Base-by-base conservation (phyloP, 805 yeast genomes). In the Hanseniaspora lachancei region DNA sequence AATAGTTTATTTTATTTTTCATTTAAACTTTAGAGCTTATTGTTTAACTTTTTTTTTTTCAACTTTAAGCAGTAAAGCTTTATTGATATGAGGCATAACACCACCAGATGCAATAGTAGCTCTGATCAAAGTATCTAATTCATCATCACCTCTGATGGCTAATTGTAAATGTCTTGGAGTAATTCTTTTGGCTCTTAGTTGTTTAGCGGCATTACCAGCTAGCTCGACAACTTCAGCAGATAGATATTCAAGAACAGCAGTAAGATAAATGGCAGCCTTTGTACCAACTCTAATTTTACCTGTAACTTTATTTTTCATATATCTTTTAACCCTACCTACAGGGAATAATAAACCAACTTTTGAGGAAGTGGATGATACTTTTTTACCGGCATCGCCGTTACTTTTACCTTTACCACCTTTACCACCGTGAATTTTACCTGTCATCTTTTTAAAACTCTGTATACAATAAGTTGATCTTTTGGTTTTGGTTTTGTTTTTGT, bases 141-240 rank as follows among this genome's bases (percentile, higher is more conserved):
- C 97, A 72, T 91, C 97, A 72, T 91, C 97, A 69, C 96, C 96
- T 76, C 97, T 87, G 67, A 89, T 89, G 60, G 97, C 97, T 66
- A 89, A 79, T 72, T 89, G 96, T 67, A 89, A 77, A 72, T 89
- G 97, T 74, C 97, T 86, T 66, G 97, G 97, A 20, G 96, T 89
- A 70, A 89, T 89, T 83, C 97, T 88, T 74, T 89, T 89, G 63
- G 88, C 93, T 70, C 87, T 86, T 70, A 88, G 77, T 68, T 91
- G 97, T 71, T 91, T 89, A 47, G 97, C 97, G 39, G 97, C 97
- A 70, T 91, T 91, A 73, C 97, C 97, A 58, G 97, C 97, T 78
- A 91, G 77, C 76, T 91, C 97, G 66, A 91, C 78, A 51, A 91
- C 95, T 76, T 91, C 97, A 40, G 97, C 97, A 55, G 97, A 89